phyloP scores from a whole-genome alignment of 225 moss, liverwort and hornwort species.

The Asterella californica region DNA sequence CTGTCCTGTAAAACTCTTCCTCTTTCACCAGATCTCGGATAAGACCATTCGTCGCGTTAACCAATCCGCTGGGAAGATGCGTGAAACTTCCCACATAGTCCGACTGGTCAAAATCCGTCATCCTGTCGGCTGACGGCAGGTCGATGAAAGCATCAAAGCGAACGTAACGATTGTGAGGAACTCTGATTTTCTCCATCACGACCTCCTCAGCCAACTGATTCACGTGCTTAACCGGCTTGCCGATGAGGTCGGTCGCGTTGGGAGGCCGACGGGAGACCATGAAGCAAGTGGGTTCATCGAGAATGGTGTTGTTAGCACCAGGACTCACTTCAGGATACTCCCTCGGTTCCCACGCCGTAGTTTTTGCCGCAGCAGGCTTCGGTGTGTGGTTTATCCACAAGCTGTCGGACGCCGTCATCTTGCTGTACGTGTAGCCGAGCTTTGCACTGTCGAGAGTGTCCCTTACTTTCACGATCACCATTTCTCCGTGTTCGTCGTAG shows the following conservation, averaged over 20 bases:
- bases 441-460: no score
- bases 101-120: not conserved
- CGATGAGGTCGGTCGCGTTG: slow-evolving; percentile 6
- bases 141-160: slow-evolving; percentile 49
- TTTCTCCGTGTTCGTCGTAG: not conserved
- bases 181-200: slow-evolving; percentile 33
- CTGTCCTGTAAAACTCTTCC: not conserved
- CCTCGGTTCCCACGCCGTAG: slow-evolving; percentile 10
- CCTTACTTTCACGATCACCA: not conserved
- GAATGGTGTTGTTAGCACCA: not conserved
- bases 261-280: slow-evolving; percentile 8
- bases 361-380: not conserved
- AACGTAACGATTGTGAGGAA: slow-evolving; percentile 21
- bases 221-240: slow-evolving; percentile 10
- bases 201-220: slow-evolving; percentile 30
- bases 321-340: not conserved
- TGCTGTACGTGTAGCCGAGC: not conserved
- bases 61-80: not conserved
- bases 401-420: slow-evolving; percentile 21
- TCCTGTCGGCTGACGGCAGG: slow-evolving; percentile 30
- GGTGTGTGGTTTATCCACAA: slow-evolving; percentile 29
- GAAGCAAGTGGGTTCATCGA: not conserved
- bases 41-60: no score
- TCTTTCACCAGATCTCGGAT: not conserved
- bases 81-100: not conserved